These are phyloP conservation scores for Acacia melanoxylon DNA, from an alignment of 306 rosid genomes.

Conservation along the genomic window DNA sequence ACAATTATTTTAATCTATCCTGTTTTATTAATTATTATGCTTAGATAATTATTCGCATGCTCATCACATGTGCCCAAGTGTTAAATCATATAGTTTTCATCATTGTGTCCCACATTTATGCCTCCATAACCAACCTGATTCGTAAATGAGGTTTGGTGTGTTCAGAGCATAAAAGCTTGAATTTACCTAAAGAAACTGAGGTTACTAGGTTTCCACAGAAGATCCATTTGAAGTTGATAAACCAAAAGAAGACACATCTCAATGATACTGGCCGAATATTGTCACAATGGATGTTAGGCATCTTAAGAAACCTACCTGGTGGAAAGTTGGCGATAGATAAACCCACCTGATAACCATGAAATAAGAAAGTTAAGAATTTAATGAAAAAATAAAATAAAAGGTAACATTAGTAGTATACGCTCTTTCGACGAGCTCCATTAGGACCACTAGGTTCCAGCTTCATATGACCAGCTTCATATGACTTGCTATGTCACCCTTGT, in stretches of 20 bases:
- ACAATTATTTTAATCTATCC: no score
- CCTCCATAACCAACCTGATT: constrained; percentile 68
- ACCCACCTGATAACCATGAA: no score
- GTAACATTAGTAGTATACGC: constrained; percentile 28
- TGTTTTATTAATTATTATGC: no score
- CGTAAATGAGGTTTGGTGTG: constrained; percentile 70
- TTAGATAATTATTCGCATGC: accelerated
- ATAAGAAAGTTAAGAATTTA: neutral
- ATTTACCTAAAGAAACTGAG: constrained; percentile 96
- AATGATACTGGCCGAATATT: constrained; percentile 61
- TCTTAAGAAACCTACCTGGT: no score
- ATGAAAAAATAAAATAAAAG: neutral
- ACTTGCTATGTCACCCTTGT: constrained; percentile 94
- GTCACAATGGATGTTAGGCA: constrained; percentile 20
- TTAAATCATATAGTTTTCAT: constrained; percentile 64
- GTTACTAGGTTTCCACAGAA: constrained; percentile 40
- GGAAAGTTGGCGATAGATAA: no score
- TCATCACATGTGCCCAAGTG: no score
- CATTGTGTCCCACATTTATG: constrained; percentile 55
- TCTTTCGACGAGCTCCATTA: constrained; percentile 94
- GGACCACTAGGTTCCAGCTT: constrained; percentile 99
- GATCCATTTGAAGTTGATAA: constrained; percentile 70
- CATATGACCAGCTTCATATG: no score
- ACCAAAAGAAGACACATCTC: constrained; percentile 52
- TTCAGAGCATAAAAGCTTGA: constrained; percentile 58